These are phyloP conservation scores for Colletotrichum sp. DNA, from an alignment of 2,329 filamentous ascomycete species.

Conservation along the genomic window DNA sequence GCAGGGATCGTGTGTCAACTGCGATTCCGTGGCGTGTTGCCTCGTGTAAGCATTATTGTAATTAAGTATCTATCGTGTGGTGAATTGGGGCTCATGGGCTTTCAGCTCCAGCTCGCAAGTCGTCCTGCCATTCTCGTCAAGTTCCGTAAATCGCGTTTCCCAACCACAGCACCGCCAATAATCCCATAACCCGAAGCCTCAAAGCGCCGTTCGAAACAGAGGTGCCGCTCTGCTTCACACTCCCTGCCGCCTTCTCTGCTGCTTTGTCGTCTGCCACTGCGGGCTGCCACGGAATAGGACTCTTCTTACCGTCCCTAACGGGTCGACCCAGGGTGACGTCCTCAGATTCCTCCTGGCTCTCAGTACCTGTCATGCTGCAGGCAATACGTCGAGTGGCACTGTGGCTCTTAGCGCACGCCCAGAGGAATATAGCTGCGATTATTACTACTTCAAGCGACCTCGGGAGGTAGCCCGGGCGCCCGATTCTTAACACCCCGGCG, in stretches of 20 bases:
- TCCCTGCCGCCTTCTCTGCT: not conserved
- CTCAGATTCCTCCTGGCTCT: not conserved
- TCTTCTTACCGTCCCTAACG: conserved; percentile 13
- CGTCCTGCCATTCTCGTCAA: not conserved
- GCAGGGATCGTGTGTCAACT: not conserved
- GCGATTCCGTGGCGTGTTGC: not conserved
- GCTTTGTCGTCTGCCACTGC: not conserved
- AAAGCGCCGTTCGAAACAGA: not conserved
- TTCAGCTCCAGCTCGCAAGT: not conserved
- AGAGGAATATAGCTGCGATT: conserved; percentile 29
- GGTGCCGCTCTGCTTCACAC: not conserved
- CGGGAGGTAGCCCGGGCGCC: not conserved
- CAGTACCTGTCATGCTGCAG: not conserved
- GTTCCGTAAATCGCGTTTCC: conserved; percentile 17
- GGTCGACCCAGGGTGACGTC: not conserved
- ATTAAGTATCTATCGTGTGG: not conserved
- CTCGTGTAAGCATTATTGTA: not conserved
- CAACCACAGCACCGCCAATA: conserved; percentile 15
- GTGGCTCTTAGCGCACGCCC: conserved; percentile 10
- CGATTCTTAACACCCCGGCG: conserved; percentile 47
- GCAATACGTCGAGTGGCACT: not conserved
- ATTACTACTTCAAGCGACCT: conserved; percentile 23
- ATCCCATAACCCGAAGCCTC: not conserved
- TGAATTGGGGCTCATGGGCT: not conserved
- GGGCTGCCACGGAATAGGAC: conserved; percentile 5